phyloP scores from a whole-genome alignment of 2,329 filamentous ascomycete genomes.

The Drechslera avenae region DNA sequence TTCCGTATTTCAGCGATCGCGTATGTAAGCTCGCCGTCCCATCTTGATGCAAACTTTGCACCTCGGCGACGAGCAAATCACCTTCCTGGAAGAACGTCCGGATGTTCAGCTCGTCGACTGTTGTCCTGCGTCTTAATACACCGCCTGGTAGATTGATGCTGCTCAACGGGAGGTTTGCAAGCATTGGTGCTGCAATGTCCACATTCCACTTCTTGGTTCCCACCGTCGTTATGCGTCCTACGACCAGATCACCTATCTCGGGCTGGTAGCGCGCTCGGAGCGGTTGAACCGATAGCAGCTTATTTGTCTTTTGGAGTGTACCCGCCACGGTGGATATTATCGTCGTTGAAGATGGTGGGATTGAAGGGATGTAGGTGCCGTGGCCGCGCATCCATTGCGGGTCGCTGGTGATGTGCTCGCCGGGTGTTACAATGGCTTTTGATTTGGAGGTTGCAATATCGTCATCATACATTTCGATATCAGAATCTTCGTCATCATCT shows the following conservation, averaged over 20 bases:
- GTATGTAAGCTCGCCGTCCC: conserved; percentile 89
- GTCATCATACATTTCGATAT: conserved; percentile 57
- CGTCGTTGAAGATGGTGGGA: conserved; percentile 55
- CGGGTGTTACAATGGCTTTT: conserved; percentile 77
- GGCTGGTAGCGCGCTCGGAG: conserved; percentile 91
- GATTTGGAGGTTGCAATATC: conserved; percentile 30
- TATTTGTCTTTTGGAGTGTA: conserved; percentile 91
- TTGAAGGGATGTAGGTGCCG: conserved; percentile 77
- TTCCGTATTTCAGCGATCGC: conserved; percentile 88
- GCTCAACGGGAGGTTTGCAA: conserved; percentile 82
- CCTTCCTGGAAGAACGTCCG: conserved; percentile 96
- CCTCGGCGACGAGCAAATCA: conserved; percentile 91
- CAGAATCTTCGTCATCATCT: conserved; percentile 55
- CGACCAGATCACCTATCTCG: conserved; percentile 93
- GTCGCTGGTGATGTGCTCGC: conserved; percentile 85
- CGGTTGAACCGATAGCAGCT: conserved; percentile 88
- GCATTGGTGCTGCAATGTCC: conserved; percentile 85
- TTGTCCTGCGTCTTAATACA: conserved; percentile 86
- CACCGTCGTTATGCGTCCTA: conserved; percentile 94
- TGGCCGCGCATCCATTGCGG: conserved; percentile 99
- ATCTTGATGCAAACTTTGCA: conserved; percentile 86
- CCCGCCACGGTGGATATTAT: conserved; percentile 92
- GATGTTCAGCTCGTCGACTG: conserved; percentile 96
- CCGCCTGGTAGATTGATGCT: conserved; percentile 95
- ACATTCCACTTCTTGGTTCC: conserved; percentile 93